Evolutionary conservation across 164 flowering plant genomes (phyloP).

Genomic region (Chloranthus sessilifolius): DNA sequence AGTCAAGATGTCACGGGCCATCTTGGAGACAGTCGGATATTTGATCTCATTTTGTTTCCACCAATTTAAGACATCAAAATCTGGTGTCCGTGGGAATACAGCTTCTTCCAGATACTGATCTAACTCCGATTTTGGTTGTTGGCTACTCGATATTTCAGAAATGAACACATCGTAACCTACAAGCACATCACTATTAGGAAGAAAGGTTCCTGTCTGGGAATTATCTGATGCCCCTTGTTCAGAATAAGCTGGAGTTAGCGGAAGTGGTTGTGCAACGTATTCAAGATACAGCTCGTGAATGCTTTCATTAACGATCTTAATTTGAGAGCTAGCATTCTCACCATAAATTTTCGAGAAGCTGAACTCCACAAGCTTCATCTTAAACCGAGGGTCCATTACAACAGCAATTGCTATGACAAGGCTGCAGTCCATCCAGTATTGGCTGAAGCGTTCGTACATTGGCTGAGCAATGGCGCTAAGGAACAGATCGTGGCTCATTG

Average conservation of each 20-base stretch:
- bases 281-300: slow-evolving; percentile 79
- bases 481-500: slow-evolving; percentile 47
- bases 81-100: slow-evolving; percentile 58
- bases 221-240: slow-evolving; percentile 24
- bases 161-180: slow-evolving; percentile 73
- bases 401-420: slow-evolving; percentile 69
- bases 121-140: slow-evolving; percentile 65
- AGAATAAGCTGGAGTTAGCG: slow-evolving; percentile 45
- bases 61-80: slow-evolving; percentile 81
- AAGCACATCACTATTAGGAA: slow-evolving; percentile 41
- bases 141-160: slow-evolving; percentile 52
- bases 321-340: slow-evolving; percentile 42
- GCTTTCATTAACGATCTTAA: slow-evolving; percentile 70
- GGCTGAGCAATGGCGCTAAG: slow-evolving; percentile 30
- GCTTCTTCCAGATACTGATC: slow-evolving; percentile 90
- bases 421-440: slow-evolving; percentile 71
- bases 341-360: slow-evolving; percentile 74
- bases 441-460: slow-evolving; percentile 57
- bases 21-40: slow-evolving; percentile 80
- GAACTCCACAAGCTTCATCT: slow-evolving; percentile 88
- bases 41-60: slow-evolving; percentile 76
- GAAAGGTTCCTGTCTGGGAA: slow-evolving; percentile 23
- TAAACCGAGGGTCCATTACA: slow-evolving; percentile 88
- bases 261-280: slow-evolving; percentile 53
- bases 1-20: slow-evolving; percentile 85